Evolutionary conservation across 1,139 yeast genomes (phyloP).

Genomic region (Nakaseomyces delphensis): DNA sequence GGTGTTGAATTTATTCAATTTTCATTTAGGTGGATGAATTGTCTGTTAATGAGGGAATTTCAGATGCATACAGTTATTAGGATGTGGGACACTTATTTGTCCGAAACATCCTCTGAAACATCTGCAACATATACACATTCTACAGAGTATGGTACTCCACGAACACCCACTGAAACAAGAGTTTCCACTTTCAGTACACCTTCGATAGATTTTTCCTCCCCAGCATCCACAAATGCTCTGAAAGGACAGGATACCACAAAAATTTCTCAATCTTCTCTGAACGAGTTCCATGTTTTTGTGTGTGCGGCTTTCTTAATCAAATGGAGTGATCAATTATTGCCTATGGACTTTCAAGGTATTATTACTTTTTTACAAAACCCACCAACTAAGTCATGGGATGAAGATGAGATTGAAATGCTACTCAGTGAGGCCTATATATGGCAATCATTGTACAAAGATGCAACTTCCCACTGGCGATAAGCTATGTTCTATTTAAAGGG

Average conservation of each 20-base stretch:
- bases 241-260: constrained; percentile 14
- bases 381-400: constrained; percentile 80
- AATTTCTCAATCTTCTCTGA: constrained; percentile 53
- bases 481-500: neutral
- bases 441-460: constrained; percentile 88
- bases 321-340: constrained; percentile 67
- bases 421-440: constrained; percentile 93
- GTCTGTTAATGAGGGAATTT: constrained; percentile 88
- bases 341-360: constrained; percentile 92
- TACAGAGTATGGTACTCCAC: constrained; percentile 13
- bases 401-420: constrained; percentile 82
- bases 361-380: constrained; percentile 82
- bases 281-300: constrained; percentile 89
- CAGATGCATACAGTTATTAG: constrained; percentile 69
- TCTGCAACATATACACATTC: constrained; percentile 11
- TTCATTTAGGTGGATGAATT: constrained; percentile 98
- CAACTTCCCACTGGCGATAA: constrained; percentile 60
- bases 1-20: constrained; percentile 89
- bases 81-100: constrained; percentile 96
- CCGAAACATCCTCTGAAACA: constrained; percentile 49
- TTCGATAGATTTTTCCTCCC: constrained; percentile 14
- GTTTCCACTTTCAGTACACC: constrained; percentile 19
- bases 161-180: constrained; percentile 19
- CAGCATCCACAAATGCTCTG: constrained; percentile 11
- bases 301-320: constrained; percentile 95